phyloP scores from a whole-genome alignment of 257 asterid genomes.

The Haberlea rhodopensis region DNA sequence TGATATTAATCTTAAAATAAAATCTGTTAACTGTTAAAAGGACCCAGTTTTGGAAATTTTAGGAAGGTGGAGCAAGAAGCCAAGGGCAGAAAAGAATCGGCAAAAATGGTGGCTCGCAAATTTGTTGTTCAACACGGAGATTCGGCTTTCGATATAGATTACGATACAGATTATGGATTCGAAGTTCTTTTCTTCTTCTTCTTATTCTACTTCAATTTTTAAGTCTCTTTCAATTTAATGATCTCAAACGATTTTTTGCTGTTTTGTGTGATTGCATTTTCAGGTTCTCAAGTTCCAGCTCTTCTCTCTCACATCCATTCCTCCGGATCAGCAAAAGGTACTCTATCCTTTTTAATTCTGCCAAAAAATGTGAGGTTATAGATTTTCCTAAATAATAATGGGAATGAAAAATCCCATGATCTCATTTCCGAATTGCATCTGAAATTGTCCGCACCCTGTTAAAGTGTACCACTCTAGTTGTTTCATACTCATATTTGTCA shows the following conservation, averaged over 20 bases:
- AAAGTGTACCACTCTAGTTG: too few relatives aligned
- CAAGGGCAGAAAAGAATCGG: slow-evolving; percentile 26
- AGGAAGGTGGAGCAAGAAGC: too few relatives aligned
- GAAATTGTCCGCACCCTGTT: neutral
- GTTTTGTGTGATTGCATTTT: slow-evolving; percentile 23
- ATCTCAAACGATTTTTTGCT: slow-evolving; percentile 23
- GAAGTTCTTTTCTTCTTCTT: slow-evolving; percentile 46
- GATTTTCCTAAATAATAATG: slow-evolving; percentile 5
- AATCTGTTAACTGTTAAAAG: too few relatives aligned
- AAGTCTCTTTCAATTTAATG: slow-evolving; percentile 4
- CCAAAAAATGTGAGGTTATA: neutral
- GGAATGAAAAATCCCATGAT: neutral
- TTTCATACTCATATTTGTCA: too few relatives aligned
- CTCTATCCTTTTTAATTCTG: neutral
- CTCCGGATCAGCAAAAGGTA: slow-evolving; percentile 92
- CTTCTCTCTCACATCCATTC: slow-evolving; percentile 80
- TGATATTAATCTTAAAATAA: too few relatives aligned
- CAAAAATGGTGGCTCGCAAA: slow-evolving; percentile 72
- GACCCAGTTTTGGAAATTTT: too few relatives aligned
- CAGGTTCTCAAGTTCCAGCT: slow-evolving; percentile 90
- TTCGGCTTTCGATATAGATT: slow-evolving; percentile 70
- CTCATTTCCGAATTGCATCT: neutral
- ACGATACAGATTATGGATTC: slow-evolving; percentile 86
- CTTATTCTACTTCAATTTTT: slow-evolving; percentile 15
- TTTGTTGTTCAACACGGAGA: slow-evolving; percentile 56